phyloP scores from a whole-genome alignment of 805 yeast species.

The Teunomyces funiuensis region DNA sequence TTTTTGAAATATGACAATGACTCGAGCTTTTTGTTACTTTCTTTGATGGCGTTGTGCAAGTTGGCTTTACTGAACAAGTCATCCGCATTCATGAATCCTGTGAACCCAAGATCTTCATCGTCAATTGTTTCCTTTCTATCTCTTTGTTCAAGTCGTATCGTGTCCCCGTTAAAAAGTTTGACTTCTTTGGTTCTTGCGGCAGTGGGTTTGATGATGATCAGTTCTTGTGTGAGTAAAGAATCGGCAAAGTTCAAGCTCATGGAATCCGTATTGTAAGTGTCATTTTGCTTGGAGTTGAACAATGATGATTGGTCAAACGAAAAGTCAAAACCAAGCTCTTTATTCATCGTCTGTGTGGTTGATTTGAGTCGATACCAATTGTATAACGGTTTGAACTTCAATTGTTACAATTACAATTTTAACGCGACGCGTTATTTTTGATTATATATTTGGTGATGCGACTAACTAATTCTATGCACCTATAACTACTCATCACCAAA shows the following conservation, averaged over 20 bases:
- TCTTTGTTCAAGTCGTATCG: constrained; percentile 9
- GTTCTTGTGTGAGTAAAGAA: not conserved
- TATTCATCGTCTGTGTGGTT: not conserved
- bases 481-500: constrained; percentile 30
- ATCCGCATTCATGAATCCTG: constrained; percentile 13
- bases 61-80: constrained; percentile 13
- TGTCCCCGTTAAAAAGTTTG: constrained; percentile 11
- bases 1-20: not conserved
- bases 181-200: constrained; percentile 8
- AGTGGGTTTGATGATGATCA: not conserved
- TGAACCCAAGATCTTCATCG: not conserved
- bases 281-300: constrained; percentile 8
- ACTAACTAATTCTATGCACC: not conserved
- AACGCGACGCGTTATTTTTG: constrained; percentile 1
- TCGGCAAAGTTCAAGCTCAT: constrained; percentile 3
- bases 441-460: not conserved
- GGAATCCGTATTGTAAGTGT: not conserved
- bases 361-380: not conserved
- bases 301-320: constrained; percentile 15
- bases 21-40: constrained; percentile 4
- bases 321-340: constrained; percentile 8
- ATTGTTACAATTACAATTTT: not conserved
- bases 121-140: not conserved
- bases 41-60: constrained; percentile 9
- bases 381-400: not conserved